Conservation (phyloP, 805 yeast genomes). For the Saccharomycopsis javanensis region DNA sequence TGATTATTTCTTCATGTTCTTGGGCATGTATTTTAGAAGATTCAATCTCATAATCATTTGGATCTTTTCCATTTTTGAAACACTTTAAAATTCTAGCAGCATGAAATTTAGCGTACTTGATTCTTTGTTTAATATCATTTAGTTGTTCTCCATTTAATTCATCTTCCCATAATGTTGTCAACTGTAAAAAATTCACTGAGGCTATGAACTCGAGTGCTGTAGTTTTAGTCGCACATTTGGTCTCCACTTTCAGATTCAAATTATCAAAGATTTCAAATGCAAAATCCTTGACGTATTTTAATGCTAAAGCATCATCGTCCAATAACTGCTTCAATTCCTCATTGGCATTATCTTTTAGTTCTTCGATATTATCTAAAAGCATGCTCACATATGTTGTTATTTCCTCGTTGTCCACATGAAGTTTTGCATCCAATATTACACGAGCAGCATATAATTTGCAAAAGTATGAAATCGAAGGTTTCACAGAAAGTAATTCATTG, state of each 20-base stretch:
- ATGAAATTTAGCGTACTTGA: conserved; percentile 55
- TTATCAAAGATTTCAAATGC: conserved; percentile 47
- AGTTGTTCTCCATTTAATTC: conserved; percentile 16
- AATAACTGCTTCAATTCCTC: conserved; percentile 39
- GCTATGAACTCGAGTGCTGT: conserved; percentile 49
- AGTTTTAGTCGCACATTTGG: conserved; percentile 32
- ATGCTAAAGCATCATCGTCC: conserved; percentile 48
- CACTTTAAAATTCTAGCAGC: conserved; percentile 48
- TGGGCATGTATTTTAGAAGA: conserved; percentile 11
- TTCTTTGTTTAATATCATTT: conserved; percentile 27
- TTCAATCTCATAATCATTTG: conserved; percentile 43
- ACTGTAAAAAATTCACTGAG: conserved; percentile 41
- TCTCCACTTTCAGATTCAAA: conserved; percentile 39
- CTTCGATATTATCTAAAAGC: conserved; percentile 65
- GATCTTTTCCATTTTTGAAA: conserved; percentile 41
- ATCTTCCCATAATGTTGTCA: conserved; percentile 37
- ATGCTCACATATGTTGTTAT: conserved; percentile 50
- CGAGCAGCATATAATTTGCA: conserved; percentile 69
- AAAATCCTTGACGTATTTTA: conserved; percentile 46
- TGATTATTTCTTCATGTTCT: conserved; percentile 2
- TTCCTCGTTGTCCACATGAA: conserved; percentile 48
- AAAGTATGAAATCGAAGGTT: conserved; percentile 65
- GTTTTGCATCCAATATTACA: conserved; percentile 47
- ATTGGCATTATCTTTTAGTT: conserved; percentile 32
- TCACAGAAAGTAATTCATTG: conserved; percentile 43